phyloP scores from a whole-genome alignment of 257 asterid species.

The Petrea volubilis region DNA sequence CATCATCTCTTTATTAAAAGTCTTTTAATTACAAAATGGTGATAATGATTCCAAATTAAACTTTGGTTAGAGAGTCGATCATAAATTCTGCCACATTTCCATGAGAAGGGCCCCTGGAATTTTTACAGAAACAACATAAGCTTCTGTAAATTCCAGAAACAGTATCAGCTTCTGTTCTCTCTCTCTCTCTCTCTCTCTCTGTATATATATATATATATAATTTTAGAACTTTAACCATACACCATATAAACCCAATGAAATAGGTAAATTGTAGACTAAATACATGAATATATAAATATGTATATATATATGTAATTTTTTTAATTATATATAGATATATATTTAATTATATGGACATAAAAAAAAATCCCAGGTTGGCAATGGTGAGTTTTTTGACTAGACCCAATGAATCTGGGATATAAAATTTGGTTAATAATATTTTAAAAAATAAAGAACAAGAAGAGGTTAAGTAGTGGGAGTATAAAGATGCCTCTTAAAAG shows the following conservation, averaged over 20 bases:
- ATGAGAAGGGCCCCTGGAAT: constrained; percentile 36
- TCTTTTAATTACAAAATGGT: too few species aligned
- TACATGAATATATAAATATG: too few species aligned
- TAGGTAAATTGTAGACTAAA: too few species aligned
- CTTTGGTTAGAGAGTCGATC: constrained; percentile 42
- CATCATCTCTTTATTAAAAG: too few species aligned
- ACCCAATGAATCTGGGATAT: constrained; percentile 47
- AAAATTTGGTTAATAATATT: neutral
- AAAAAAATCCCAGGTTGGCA: constrained; percentile 65
- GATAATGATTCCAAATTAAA: constrained; percentile 37
- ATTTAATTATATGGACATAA: neutral
- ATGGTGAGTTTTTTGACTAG: constrained; percentile 59
- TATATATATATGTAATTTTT: too few species aligned
- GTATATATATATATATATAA: too few species aligned
- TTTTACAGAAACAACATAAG: constrained; percentile 20
- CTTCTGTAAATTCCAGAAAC: too few species aligned
- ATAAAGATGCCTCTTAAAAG: too few species aligned
- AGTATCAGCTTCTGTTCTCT: constrained; percentile 44
- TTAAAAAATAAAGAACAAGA: constrained; percentile 6
- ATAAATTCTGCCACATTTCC: constrained; percentile 45
- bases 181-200: too few species aligned
- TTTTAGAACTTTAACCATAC: too few species aligned
- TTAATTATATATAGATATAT: neutral
- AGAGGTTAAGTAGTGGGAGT: constrained; percentile 53
- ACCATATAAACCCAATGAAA: too few species aligned